A percentile compares a stretch with the other conserved stretches of the same genome.
Evolutionary conservation across 148 eudicot genomes (phyloP).

Genomic region (Camellia sinensis): DNA sequence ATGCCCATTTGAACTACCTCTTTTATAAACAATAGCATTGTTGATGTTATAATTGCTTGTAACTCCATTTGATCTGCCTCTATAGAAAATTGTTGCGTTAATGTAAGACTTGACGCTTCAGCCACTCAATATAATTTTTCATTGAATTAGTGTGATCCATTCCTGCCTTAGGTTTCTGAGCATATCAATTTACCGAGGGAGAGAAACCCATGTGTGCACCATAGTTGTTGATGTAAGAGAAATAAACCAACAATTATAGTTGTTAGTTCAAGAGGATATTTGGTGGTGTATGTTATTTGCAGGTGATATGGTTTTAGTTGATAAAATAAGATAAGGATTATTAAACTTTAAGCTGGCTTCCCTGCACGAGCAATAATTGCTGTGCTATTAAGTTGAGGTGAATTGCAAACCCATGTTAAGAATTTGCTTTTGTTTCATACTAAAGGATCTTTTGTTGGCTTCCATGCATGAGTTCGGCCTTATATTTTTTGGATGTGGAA

Average conservation of each 20-base stretch:
- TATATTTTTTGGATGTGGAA: not conserved
- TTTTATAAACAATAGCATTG: not conserved
- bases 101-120: not conserved
- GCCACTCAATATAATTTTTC: not conserved
- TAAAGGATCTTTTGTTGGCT: not conserved
- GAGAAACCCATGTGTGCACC: not conserved
- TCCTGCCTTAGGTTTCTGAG: not conserved
- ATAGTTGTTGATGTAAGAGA: not conserved
- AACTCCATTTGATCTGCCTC: not conserved
- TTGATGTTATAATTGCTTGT: not conserved
- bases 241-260: too few species aligned
- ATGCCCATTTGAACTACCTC: too few species aligned
- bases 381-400: not conserved
- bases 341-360: too few species aligned
- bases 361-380: not conserved
- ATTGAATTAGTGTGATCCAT: not conserved
- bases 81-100: not conserved
- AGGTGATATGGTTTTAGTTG: too few species aligned
- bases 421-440: not conserved
- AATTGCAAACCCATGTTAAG: not conserved
- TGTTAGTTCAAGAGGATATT: too few species aligned
- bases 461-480: not conserved
- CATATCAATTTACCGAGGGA: not conserved
- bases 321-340: too few species aligned
- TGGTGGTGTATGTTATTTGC: too few species aligned